Percentiles rank a stretch among this genome's conserved stretches.
Conservation (phyloP, 2,329 filamentous ascomycete species). For the Rhynchosporium agropyri region DNA sequence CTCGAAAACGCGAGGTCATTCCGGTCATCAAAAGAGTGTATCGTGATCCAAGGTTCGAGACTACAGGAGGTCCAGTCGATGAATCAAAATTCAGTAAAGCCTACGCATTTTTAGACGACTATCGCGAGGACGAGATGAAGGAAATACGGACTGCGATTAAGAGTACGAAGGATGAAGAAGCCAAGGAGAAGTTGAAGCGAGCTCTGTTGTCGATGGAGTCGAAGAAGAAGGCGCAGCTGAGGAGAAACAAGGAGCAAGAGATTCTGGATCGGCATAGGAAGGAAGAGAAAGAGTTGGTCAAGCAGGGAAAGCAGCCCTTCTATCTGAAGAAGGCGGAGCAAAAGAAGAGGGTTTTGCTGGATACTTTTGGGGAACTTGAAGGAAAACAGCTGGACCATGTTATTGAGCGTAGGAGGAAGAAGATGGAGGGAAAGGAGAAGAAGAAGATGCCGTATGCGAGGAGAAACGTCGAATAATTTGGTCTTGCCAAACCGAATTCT, state of each 20-base stretch:
- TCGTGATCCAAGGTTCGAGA: slow-evolving; percentile 89
- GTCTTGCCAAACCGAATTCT: neutral
- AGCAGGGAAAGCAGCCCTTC: slow-evolving; percentile 88
- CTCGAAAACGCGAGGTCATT: slow-evolving; percentile 76
- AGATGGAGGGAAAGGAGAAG: slow-evolving; percentile 82
- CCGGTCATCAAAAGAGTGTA: slow-evolving; percentile 57
- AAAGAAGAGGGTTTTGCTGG: slow-evolving; percentile 80
- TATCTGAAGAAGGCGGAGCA: slow-evolving; percentile 91
- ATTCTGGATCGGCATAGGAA: slow-evolving; percentile 75
- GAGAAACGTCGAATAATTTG: slow-evolving; percentile 44
- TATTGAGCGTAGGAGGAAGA: slow-evolving; percentile 88
- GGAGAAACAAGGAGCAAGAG: slow-evolving; percentile 69
- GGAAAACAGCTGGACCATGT: slow-evolving; percentile 80
- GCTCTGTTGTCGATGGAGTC: slow-evolving; percentile 79
- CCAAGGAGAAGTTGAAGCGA: slow-evolving; percentile 72
- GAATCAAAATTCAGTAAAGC: slow-evolving; percentile 65
- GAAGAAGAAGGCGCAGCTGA: slow-evolving; percentile 68
- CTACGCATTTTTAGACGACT: slow-evolving; percentile 87
- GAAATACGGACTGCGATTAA: slow-evolving; percentile 70
- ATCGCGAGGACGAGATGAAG: slow-evolving; percentile 80
- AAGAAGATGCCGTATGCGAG: slow-evolving; percentile 67
- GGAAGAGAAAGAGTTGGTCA: slow-evolving; percentile 81
- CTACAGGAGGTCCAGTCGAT: slow-evolving; percentile 58
- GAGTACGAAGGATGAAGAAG: slow-evolving; percentile 64
- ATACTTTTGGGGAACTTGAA: slow-evolving; percentile 82